A percentile compares a stretch with the other conserved stretches of the same genome.
Conservation (phyloP, 805 yeast genomes). For the Saccharomycopsis capsularis region DNA sequence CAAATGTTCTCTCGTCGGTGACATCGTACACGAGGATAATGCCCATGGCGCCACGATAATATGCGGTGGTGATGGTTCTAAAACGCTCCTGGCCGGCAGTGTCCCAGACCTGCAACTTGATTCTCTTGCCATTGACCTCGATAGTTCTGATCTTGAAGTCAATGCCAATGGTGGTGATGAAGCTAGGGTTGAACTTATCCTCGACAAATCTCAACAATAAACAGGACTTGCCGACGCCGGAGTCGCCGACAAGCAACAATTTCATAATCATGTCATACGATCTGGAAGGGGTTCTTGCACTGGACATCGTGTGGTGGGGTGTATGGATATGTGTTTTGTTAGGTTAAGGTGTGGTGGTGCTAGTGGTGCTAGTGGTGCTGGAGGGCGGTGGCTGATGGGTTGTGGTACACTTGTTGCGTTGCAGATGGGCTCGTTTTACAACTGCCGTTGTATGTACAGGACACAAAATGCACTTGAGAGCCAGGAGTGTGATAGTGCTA, state of each 20-base stretch:
- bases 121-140: conserved; percentile 94
- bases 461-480: too few species aligned
- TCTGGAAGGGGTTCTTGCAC: conserved; percentile 32
- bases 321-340: too few species aligned
- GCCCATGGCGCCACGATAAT: conserved; percentile 89
- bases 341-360: too few species aligned
- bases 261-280: conserved; percentile 88
- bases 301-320: conserved; percentile 16
- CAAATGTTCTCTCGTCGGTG: conserved; percentile 85
- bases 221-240: conserved; percentile 88
- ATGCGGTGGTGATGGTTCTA: conserved; percentile 94
- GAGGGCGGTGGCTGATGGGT: too few species aligned
- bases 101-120: conserved; percentile 98
- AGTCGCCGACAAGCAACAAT: conserved; percentile 87
- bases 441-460: too few species aligned
- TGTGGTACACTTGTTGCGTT: too few species aligned
- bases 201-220: conserved; percentile 87
- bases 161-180: conserved; percentile 96
- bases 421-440: too few species aligned
- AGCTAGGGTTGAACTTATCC: conserved; percentile 93
- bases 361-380: too few species aligned
- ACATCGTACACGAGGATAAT: conserved; percentile 79
- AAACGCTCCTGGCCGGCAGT: conserved; percentile 99
- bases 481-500: too few species aligned
- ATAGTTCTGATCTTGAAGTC: conserved; percentile 87